Evolutionary conservation across 129 eudicot species (phyloP).

Genomic region (Saussurea involucrata): DNA sequence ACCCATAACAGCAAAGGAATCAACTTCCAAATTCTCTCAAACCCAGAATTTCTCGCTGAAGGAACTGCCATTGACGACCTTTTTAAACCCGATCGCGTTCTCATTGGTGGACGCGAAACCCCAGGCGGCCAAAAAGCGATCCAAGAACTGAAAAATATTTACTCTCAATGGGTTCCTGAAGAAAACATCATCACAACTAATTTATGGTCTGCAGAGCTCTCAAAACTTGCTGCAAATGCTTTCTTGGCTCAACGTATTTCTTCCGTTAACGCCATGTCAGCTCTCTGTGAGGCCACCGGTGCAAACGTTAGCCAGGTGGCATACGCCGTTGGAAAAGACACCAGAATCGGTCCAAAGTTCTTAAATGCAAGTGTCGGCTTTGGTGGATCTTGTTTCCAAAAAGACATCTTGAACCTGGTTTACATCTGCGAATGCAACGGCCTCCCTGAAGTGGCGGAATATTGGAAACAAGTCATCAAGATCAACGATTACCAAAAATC

Average conservation of each 20-base stretch:
- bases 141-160: constrained; percentile 61
- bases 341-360: constrained; percentile 86
- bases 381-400: constrained; percentile 95
- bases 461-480: constrained; percentile 95
- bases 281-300: constrained; percentile 88
- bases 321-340: constrained; percentile 78
- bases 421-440: constrained; percentile 95
- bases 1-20: constrained; percentile 94
- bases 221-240: constrained; percentile 93
- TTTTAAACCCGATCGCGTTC: constrained; percentile 78
- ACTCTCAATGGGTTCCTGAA: constrained; percentile 93
- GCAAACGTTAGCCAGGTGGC: constrained; percentile 74
- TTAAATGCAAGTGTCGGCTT: constrained; percentile 88
- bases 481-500: constrained; percentile 86
- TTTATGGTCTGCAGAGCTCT: constrained; percentile 94
- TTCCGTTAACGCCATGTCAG: constrained; percentile 93
- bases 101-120: constrained; percentile 90
- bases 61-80: constrained; percentile 89
- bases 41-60: constrained; percentile 90
- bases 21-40: constrained; percentile 77
- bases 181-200: constrained; percentile 71
- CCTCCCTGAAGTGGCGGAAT: constrained; percentile 89
- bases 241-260: constrained; percentile 89
- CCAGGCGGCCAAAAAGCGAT: constrained; percentile 84
- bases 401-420: constrained; percentile 76